Evolutionary conservation across 176 grass and related monocot species (phyloP).

Genomic region (Avena sativa): DNA sequence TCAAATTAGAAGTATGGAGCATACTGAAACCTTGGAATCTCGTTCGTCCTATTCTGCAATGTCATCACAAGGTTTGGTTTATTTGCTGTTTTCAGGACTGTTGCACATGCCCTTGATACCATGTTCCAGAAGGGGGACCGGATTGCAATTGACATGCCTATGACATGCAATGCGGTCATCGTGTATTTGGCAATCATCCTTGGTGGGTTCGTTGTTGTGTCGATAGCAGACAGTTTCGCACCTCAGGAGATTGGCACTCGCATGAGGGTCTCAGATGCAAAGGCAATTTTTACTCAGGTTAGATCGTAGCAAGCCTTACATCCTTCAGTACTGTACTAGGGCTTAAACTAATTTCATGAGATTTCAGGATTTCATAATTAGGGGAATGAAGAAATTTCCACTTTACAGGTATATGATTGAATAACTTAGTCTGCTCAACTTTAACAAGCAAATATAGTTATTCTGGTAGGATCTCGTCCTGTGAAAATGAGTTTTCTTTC

Average conservation of each 20-base stretch:
- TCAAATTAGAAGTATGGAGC: constrained; percentile 14
- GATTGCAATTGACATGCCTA: constrained; percentile 97
- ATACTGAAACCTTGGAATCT: background rate
- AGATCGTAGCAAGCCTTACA: background rate
- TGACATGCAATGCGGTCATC: constrained; percentile 92
- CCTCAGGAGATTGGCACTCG: constrained; percentile 77
- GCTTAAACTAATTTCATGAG: constrained; percentile 13
- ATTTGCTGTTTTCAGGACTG: constrained; percentile 56
- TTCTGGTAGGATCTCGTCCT: background rate
- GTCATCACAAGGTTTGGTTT: background rate
- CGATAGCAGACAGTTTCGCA: constrained; percentile 94
- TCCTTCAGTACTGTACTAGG: background rate
- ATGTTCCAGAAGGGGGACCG: constrained; percentile 78
- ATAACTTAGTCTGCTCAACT: constrained; percentile 15
- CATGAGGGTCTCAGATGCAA: constrained; percentile 74
- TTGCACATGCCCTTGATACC: constrained; percentile 81
- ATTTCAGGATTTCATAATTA: constrained; percentile 93
- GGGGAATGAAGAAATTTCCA: constrained; percentile 85
- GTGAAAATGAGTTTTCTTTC: background rate
- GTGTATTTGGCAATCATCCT: constrained; percentile 88
- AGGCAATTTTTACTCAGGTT: constrained; percentile 94
- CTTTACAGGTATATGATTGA: constrained; percentile 83
- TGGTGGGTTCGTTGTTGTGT: constrained; percentile 88
- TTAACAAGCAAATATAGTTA: constrained; percentile 2
- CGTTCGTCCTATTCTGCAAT: background rate